Evolutionary conservation across 305 asterid genomes (phyloP).

Genomic region (Fraxinus xanthoxyloides): DNA sequence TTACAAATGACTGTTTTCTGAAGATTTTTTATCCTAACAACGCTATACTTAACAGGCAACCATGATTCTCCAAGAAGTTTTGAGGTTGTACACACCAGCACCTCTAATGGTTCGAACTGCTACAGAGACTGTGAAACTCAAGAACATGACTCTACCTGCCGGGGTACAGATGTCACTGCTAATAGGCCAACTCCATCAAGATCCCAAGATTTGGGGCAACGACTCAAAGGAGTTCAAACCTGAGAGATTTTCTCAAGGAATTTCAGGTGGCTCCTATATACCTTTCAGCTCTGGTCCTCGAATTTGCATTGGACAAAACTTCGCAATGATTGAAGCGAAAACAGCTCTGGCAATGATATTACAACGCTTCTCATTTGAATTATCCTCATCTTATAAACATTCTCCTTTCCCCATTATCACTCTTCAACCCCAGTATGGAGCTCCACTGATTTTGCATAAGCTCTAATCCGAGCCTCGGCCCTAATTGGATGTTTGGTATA

Average conservation of each 20-base stretch:
- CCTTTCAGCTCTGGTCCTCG: constrained; percentile 55
- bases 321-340: constrained; percentile 48
- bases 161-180: constrained; percentile 38
- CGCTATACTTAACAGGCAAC: constrained; percentile 24
- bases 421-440: constrained; percentile 44
- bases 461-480: background rate
- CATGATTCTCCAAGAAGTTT: constrained; percentile 42
- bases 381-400: constrained; percentile 40
- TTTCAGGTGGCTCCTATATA: constrained; percentile 32
- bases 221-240: constrained; percentile 48
- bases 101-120: constrained; percentile 20
- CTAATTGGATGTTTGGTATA: background rate
- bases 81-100: constrained; percentile 47
- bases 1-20: background rate
- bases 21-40: background rate
- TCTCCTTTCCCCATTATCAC: constrained; percentile 36
- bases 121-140: constrained; percentile 32
- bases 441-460: constrained; percentile 37
- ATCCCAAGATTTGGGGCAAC: constrained; percentile 46
- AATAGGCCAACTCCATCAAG: constrained; percentile 34
- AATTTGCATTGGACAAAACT: constrained; percentile 45
- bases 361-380: constrained; percentile 29
- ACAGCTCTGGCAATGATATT: constrained; percentile 43
- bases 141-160: constrained; percentile 30
- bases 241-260: constrained; percentile 42